These are phyloP conservation scores for Hemerocallis citrina DNA, from an alignment of 106 monocot species.

Conservation along the genomic window DNA sequence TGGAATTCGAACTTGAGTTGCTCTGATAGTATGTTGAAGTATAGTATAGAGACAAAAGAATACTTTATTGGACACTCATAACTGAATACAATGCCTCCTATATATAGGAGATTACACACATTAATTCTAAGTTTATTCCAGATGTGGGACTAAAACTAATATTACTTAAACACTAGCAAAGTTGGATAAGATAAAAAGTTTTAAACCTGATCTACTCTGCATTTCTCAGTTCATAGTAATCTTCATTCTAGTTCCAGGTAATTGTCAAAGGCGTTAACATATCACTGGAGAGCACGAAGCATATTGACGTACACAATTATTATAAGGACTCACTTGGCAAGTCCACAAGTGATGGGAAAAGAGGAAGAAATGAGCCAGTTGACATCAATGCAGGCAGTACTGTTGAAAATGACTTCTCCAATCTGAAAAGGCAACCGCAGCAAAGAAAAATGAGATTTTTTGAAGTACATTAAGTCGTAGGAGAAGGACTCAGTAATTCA, in stretches of 20 bases:
- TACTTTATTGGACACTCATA: no score
- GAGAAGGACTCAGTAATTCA: no score
- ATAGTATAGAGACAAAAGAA: no score
- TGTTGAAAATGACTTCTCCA: slow-evolving; percentile 53
- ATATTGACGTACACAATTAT: neutral
- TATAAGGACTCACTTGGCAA: slow-evolving; percentile 68
- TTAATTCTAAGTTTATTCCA: no score
- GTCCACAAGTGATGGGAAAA: slow-evolving; percentile 83
- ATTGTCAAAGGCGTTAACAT: neutral
- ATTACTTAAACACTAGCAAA: no score
- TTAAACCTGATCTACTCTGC: neutral
- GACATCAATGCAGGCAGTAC: slow-evolving; percentile 86
- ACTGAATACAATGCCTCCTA: no score
- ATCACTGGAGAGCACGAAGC: neutral
- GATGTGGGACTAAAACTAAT: no score
- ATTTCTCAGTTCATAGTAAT: neutral
- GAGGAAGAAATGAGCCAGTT: slow-evolving; percentile 87
- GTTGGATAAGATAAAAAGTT: no score
- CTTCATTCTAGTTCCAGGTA: neutral
- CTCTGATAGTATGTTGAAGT: no score
- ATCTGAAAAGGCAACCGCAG: slow-evolving; percentile 34
- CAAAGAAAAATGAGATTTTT: neutral
- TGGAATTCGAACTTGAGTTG: no score
- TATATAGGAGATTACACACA: no score
- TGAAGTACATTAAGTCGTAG: no score